phyloP scores from a whole-genome alignment of 208 protist genomes.

The Acanthamoeba sp. region DNA sequence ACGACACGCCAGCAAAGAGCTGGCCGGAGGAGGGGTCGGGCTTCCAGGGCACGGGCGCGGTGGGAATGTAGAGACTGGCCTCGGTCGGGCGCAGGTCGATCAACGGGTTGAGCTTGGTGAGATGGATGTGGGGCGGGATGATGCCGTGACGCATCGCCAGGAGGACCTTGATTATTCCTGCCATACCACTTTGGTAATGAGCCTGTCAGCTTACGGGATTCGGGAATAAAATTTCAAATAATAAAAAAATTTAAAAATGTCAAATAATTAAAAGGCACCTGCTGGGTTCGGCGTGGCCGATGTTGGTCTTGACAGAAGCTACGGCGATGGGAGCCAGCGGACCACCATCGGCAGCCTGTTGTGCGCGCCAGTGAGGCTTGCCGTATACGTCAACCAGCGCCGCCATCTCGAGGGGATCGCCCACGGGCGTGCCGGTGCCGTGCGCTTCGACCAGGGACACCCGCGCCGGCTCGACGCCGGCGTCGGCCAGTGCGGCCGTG shows the following conservation, averaged over 20 bases:
- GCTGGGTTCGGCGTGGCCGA: constrained; percentile 83
- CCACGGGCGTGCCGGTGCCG: constrained; percentile 88
- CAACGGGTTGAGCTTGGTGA: constrained; percentile 77
- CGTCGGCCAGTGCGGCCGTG: constrained; percentile 71
- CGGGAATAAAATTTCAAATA: too few relatives aligned
- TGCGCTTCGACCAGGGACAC: constrained; percentile 86
- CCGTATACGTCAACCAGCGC: constrained; percentile 78
- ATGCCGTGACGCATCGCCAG: constrained; percentile 70
- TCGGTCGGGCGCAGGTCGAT: not conserved
- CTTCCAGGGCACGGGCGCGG: constrained; percentile 20
- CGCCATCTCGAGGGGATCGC: constrained; percentile 86
- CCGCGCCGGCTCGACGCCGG: constrained; percentile 66
- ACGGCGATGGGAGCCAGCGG: constrained; percentile 63
- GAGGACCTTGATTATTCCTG: constrained; percentile 81
- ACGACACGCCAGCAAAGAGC: constrained; percentile 77
- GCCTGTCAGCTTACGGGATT: too few relatives aligned
- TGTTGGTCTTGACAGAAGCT: constrained; percentile 84
- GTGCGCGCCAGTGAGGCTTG: not conserved
- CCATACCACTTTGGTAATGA: constrained; percentile 76
- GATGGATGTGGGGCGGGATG: constrained; percentile 77
- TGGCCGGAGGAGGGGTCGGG: not conserved
- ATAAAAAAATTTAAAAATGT: not conserved
- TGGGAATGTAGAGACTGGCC: constrained; percentile 41
- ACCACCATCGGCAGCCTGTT: not conserved
- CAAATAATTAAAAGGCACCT: not conserved